Evolutionary conservation across 2,329 filamentous ascomycete species (phyloP), one percentile per base, ranked within the genome.

Genomic region (Dothistroma septosporum): DNA sequence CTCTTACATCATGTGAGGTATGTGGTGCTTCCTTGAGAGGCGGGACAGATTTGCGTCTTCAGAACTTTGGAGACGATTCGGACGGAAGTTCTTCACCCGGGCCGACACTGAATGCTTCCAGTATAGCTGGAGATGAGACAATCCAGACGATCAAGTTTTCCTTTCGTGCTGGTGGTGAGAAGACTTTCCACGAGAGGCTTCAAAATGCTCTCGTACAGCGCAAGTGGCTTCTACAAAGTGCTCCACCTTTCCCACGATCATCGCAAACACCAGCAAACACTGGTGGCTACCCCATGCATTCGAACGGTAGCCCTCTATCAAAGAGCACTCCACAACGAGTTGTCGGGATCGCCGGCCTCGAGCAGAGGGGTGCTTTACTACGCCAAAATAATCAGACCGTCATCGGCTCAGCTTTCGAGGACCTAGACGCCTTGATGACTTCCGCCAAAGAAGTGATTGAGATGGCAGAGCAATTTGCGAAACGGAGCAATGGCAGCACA

Each of bases 401-500:
- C 54, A 96, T 99, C 65, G 93, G 93, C 28, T 92, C 85, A 66
- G 92, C 94, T 0, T 99, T 99, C 70, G 93, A 97, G 73, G 94
- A 99, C 71, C 83, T 99, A 0, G 93, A 97, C 73, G 92, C 94
- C 3, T 81, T 99, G 41, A 99, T 97, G 93, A 91, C 92, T 2
- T 97, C 93, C 3, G 94, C 94, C 5, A 97, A 97, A 73, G 91
- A 99, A 73, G 91, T 99, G 53, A 88, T 97, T 55, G 91, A 92
- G 5, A 86, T 99, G 47, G 94, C 94, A 0, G 93, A 97, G 75
- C 87, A 87, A 16, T 93, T 97, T 68, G 87, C 91, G 1, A 82
- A 85, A 12, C 89, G 92, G 70, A 75, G 77, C 60, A 77, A 80
- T 21, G 84, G 83, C 22, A 83, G 81, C n/a, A 82, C 75, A 44